Evolutionary conservation across 805 yeast genomes (phyloP), one percentile per base, ranked within the genome.

Genomic region (Schwanniomyces pseudopolymorphus): DNA sequence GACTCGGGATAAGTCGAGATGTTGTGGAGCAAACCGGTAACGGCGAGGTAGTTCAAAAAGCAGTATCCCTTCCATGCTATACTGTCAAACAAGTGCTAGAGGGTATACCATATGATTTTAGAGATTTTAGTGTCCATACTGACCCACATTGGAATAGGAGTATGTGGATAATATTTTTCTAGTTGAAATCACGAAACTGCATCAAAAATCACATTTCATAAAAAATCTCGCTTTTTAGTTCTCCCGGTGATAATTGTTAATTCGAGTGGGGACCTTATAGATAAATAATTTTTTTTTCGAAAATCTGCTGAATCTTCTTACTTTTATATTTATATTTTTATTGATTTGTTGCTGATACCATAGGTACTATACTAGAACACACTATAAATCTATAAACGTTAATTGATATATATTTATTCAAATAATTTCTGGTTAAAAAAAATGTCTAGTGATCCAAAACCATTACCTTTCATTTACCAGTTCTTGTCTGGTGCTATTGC

Each of bases 401-500:
- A 16, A 14, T 17, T 31, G 35, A 31, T 31, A 31, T 9, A 14
- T 31, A 31, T 31, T 31, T 31, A 31, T 31, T 31, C 20, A 14
- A 4, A 10, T 26, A 33, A 16, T 20, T 20, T 19, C 38, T 19
- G 5, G 17, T 13, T 36, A 13, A 39, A 26, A 5, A 22, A 25
- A 37, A 44, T 44, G 47, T 38, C 43, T 17, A 37, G 13, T 22
- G 63, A 58, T 19, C 68, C 64, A 26, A 60, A 59, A 45, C 65
- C 70, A 5, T 67, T 92, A 58, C 97, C 98, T 31, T 94, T 94
- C 63, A 61, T 83, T 35, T 92, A 94, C 78, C 98, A 94, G 69
- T 94, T 94, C 66, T 75, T 77, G 52, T 84, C 89, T 50, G 99
- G 96, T 58, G 98, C 95, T 62, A 78, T 91, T 60, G 99, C 99